Conservation (phyloP, 2,329 filamentous ascomycete species). For the Sporothrix phasma region DNA sequence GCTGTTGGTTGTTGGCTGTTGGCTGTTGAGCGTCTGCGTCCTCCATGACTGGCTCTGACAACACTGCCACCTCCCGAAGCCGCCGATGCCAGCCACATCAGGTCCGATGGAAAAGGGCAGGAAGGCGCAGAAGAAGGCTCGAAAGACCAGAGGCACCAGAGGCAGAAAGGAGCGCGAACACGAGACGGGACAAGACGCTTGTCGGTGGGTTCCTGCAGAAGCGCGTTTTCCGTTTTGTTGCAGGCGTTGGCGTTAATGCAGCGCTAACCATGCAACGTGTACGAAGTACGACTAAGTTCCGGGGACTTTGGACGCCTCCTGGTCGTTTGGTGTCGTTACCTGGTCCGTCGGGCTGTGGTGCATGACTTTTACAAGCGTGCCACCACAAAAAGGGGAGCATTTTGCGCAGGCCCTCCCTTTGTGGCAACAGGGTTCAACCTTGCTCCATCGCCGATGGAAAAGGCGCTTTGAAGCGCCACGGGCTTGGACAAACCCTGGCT, state of each 20-base stretch:
- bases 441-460: not conserved
- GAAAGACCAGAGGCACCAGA: not conserved
- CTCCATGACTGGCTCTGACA: not conserved
- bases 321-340: not conserved
- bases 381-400: not conserved
- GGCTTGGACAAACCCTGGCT: not conserved
- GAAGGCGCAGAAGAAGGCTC: not conserved
- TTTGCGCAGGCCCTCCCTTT: not conserved
- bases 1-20: not conserved
- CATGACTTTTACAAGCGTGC: not conserved
- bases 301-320: not conserved
- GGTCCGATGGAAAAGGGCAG: not conserved
- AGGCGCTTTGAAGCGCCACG: not conserved
- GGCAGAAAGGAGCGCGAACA: not conserved
- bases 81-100: conserved; percentile 3
- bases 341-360: not conserved
- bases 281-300: not conserved
- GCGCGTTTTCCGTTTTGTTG: conserved; percentile 11
- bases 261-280: not conserved
- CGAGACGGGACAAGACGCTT: not conserved
- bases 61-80: conserved; percentile 6
- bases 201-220: conserved; percentile 16
- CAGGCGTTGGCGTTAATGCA: not conserved
- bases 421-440: not conserved
- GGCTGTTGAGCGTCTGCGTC: not conserved